Conservation (phyloP, 805 yeast genomes). For the Ogataea paradorogensis region DNA sequence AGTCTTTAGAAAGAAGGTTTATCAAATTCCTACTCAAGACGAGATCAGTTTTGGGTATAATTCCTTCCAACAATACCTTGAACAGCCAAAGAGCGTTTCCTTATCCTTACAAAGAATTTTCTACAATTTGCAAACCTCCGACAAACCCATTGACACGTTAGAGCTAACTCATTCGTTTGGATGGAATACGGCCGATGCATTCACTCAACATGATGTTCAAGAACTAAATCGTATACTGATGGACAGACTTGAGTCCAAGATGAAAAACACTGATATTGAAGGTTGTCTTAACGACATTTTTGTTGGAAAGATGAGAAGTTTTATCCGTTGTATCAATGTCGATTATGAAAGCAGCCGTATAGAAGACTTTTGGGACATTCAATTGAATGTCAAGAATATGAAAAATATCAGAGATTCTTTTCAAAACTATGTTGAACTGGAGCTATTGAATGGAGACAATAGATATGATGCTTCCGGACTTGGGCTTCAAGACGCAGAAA, state of each 20-base stretch:
- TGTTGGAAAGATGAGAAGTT: constrained; percentile 96
- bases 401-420: constrained; percentile 71
- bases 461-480: constrained; percentile 87
- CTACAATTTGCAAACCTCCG: constrained; percentile 71
- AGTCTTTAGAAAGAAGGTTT: constrained; percentile 78
- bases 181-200: constrained; percentile 94
- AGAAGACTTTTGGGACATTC: constrained; percentile 98
- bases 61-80: constrained; percentile 26
- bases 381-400: constrained; percentile 86
- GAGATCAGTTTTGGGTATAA: constrained; percentile 38
- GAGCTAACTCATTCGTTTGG: constrained; percentile 93
- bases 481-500: constrained; percentile 94
- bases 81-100: constrained; percentile 58
- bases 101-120: constrained; percentile 85
- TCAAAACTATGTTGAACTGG: constrained; percentile 82
- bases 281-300: constrained; percentile 75
- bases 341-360: constrained; percentile 87
- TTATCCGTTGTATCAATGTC: constrained; percentile 86
- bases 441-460: constrained; percentile 89
- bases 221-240: constrained; percentile 91
- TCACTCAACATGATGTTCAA: constrained; percentile 97
- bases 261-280: constrained; percentile 85
- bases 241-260: constrained; percentile 87
- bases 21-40: constrained; percentile 78
- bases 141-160: constrained; percentile 74